Evolutionary conservation across 176 grass and related monocot species (phyloP).

Genomic region (Carex cristatella): DNA sequence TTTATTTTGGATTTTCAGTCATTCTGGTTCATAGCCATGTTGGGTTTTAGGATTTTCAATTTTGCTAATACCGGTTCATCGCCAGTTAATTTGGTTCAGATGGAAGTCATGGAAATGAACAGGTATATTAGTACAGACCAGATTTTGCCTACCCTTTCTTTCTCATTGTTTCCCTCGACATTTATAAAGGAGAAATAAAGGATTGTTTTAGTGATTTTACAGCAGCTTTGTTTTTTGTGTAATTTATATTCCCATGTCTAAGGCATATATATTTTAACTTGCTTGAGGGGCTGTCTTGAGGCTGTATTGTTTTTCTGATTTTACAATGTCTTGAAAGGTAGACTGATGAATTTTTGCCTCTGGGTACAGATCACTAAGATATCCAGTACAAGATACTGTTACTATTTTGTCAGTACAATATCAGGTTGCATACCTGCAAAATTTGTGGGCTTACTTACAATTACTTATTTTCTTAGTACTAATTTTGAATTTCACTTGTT

Average conservation of each 20-base stretch:
- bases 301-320: background rate
- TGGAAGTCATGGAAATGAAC: background rate
- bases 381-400: background rate
- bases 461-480: background rate
- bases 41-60: background rate
- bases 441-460: background rate
- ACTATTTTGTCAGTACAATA: background rate
- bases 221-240: background rate
- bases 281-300: background rate
- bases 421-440: background rate
- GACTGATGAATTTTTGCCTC: background rate
- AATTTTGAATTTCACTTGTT: background rate
- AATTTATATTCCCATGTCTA: background rate
- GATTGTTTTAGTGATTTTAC: background rate
- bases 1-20: background rate
- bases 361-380: no score
- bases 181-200: background rate
- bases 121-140: background rate
- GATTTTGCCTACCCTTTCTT: background rate
- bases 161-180: no score
- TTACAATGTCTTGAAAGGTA: background rate
- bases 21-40: background rate
- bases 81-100: background rate
- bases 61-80: background rate
- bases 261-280: background rate